These are phyloP conservation scores for Castanea mollissima DNA, from an alignment of 306 rosid genomes.

Conservation along the genomic window DNA sequence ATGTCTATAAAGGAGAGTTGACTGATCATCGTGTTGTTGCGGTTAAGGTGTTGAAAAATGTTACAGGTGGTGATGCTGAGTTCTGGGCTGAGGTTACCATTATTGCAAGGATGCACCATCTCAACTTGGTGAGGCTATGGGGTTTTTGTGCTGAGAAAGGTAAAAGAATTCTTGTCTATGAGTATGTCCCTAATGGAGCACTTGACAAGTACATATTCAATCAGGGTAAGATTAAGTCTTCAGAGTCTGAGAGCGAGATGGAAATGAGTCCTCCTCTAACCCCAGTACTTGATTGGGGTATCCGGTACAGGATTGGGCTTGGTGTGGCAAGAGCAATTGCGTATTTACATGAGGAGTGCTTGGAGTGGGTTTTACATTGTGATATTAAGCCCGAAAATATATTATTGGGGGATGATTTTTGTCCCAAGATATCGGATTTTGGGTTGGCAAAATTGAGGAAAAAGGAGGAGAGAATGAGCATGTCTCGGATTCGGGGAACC, in stretches of 20 bases:
- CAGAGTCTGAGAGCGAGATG: not conserved
- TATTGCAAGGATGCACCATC: conserved; percentile 94
- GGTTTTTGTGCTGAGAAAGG: conserved; percentile 89
- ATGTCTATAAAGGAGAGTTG: conserved; percentile 73
- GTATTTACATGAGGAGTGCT: conserved; percentile 84
- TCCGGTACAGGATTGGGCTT: conserved; percentile 72
- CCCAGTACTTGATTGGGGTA: conserved; percentile 62
- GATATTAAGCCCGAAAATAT: conserved; percentile 92
- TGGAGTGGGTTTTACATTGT: conserved; percentile 92
- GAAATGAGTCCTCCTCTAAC: not conserved
- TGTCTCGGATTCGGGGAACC: conserved; percentile 79
- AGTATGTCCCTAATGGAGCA: conserved; percentile 72
- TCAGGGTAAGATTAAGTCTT: not conserved
- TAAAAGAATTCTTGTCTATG: conserved; percentile 80
- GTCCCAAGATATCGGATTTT: conserved; percentile 91
- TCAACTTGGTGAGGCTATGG: conserved; percentile 87
- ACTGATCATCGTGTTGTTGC: conserved; percentile 80
- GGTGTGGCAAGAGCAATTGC: conserved; percentile 91
- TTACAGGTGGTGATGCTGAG: conserved; percentile 73
- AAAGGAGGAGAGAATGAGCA: conserved; percentile 77
- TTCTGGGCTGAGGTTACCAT: conserved; percentile 94
- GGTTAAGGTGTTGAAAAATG: conserved; percentile 73
- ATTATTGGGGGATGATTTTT: conserved; percentile 69
- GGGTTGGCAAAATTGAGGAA: conserved; percentile 75
- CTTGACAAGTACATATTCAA: conserved; percentile 64